Evolutionary conservation across 2,329 filamentous ascomycete genomes (phyloP), one percentile per base, ranked within the genome.

Genomic region (Xenosphaeropsis pyriputrescens): DNA sequence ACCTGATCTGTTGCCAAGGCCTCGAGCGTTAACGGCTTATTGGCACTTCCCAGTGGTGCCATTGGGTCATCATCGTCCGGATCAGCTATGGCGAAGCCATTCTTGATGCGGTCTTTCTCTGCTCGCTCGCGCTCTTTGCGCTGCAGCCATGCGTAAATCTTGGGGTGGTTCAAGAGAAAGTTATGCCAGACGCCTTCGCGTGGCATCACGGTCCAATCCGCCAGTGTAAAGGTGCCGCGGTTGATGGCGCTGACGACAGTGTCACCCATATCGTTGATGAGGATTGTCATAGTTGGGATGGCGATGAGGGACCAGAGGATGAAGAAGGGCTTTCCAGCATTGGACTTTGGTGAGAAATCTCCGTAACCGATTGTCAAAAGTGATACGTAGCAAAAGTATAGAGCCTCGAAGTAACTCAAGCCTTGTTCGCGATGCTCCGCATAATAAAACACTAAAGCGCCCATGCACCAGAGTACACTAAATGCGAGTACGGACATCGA

Each of bases 321-420:
- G 50, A 84, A 84, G 51, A 83, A 79, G 0, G 75, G 72, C 34
- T 78, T 69, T 4, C 75, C 76, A 1, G 73, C 65, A 47, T 81
- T 81, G 6, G 67, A 72, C 42, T 68, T 67, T 0, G 79, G 78
- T 7, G 68, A 65, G 15, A 79, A 59, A 47, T 83, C 78, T 6
- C 78, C 78, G 45, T 82, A 82, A 2, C 79, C 79, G 33, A 83
- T 77, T 0, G 79, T 82, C 8, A 83, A 52, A 1, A 84, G 66
- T 2, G 70, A 72, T 15, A 78, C 68, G 47, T 79, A 83, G 51
- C 73, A 78, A 54, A 83, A 82, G 53, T 83, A 83, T 6, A 84
- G 55, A 0, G 71, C 63, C 45, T 80, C 57, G 46, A 81, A 82
- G 48, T 83, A 83, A 3, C 57, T 64, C 51, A 77, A 59, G 2